Conservation (phyloP, 2,329 filamentous ascomycete genomes). For the Arthrinium puccinioides region DNA sequence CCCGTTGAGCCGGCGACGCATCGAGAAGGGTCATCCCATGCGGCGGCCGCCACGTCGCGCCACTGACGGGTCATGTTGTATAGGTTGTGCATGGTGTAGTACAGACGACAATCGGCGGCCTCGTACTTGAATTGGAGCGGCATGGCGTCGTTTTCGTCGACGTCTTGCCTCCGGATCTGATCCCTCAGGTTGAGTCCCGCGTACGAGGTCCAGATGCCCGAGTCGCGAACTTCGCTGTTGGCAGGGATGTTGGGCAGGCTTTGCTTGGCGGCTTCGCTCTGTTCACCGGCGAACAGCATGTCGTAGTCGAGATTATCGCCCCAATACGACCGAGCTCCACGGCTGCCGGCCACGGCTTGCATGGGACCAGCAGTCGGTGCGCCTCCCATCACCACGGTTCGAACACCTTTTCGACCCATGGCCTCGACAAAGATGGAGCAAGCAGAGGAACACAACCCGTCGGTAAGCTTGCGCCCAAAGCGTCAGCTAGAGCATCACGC, state of each 20-base stretch:
- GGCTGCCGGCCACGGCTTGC: constrained; percentile 59
- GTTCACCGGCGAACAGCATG: constrained; percentile 4
- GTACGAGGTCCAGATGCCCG: constrained; percentile 9
- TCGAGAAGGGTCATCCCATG: constrained; percentile 4
- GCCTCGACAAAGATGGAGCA: constrained; percentile 24
- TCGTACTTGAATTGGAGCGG: constrained; percentile 56
- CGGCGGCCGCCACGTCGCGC: constrained; percentile 31
- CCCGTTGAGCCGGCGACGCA: constrained; percentile 11
- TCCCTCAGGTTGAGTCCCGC: constrained; percentile 17
- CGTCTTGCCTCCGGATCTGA: constrained; percentile 11
- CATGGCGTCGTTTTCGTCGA: constrained; percentile 7
- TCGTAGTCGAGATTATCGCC: constrained; percentile 11
- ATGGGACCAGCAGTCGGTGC: constrained; percentile 46
- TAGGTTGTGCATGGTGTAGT: constrained; percentile 47
- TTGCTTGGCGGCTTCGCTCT: constrained; percentile 1
- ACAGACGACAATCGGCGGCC: constrained; percentile 53
- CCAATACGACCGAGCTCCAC: constrained; percentile 36
- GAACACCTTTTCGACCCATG: constrained; percentile 24
- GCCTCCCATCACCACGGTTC: constrained; percentile 36
- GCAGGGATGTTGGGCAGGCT: constrained; percentile 7
- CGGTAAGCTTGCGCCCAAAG: constrained; percentile 19
- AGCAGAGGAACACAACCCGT: constrained; percentile 22
- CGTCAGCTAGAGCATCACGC: too few species aligned
- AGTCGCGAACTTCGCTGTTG: constrained; percentile 3
- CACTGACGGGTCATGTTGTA: constrained; percentile 44